Evolutionary conservation across 257 asterid genomes (phyloP).

Genomic region (Petunia secreta): DNA sequence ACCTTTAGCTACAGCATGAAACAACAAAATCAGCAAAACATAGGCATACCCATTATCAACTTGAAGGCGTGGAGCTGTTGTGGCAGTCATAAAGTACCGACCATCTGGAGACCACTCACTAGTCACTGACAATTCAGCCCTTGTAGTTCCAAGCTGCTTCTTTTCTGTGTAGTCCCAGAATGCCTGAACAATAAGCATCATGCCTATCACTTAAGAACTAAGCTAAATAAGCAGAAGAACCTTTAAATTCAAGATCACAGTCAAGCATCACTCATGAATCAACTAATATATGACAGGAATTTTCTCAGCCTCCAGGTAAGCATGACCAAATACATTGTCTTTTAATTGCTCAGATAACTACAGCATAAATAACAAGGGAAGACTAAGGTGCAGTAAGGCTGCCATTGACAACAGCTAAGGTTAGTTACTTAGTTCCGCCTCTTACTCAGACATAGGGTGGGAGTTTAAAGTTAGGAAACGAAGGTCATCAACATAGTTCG

Average conservation of each 20-base stretch:
- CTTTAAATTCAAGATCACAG: neutral
- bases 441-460: neutral
- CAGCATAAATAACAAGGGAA: neutral
- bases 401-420: conserved; percentile 4
- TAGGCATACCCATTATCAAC: conserved; percentile 91
- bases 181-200: conserved; percentile 50
- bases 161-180: conserved; percentile 92
- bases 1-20: neutral
- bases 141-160: conserved; percentile 70
- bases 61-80: conserved; percentile 99
- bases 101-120: conserved; percentile 99
- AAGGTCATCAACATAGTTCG: neutral
- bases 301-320: conserved; percentile 7
- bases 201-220: neutral
- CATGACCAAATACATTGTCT: conserved; percentile 11
- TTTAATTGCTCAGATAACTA: conserved; percentile 4
- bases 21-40: conserved; percentile 10
- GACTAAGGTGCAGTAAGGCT: neutral
- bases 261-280: conserved; percentile 14
- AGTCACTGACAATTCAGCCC: conserved; percentile 90
- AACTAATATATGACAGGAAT: neutral
- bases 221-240: neutral
- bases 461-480: neutral
- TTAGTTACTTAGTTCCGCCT: neutral
- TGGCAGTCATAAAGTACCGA: conserved; percentile 89